These are phyloP conservation scores for Setaria viridis DNA, from an alignment of 202 grass and related monocot genomes.

Conservation along the genomic window DNA sequence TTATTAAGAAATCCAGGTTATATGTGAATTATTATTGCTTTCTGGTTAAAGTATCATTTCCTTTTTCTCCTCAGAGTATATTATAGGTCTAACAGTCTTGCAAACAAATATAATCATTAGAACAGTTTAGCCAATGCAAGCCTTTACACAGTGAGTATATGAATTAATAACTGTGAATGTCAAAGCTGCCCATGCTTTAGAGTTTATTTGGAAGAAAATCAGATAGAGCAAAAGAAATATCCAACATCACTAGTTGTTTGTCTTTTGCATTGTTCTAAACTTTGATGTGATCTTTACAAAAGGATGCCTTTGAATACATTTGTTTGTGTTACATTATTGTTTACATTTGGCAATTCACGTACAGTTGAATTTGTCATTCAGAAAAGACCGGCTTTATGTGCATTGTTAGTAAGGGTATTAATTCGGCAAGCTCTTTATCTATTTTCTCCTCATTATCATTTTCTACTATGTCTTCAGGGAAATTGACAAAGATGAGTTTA, in stretches of 20 bases:
- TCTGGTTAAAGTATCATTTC: too few species aligned
- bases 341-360: constrained; percentile 59
- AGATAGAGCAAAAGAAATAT: too few species aligned
- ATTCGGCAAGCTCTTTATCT: constrained; percentile 39
- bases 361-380: constrained; percentile 56
- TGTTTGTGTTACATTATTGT: constrained; percentile 50
- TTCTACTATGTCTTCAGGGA: constrained; percentile 61
- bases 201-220: too few species aligned
- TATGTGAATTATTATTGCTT: too few species aligned
- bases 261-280: constrained; percentile 23
- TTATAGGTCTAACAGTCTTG: too few species aligned
- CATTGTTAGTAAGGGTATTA: constrained; percentile 59
- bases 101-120: too few species aligned
- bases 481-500: constrained; percentile 96
- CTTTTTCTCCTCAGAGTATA: too few species aligned
- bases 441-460: constrained; percentile 41
- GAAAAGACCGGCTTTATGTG: constrained; percentile 46
- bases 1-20: too few species aligned
- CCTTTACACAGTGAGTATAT: too few species aligned
- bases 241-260: neutral
- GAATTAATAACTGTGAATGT: too few species aligned
- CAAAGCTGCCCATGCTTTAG: too few species aligned
- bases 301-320: constrained; percentile 5
- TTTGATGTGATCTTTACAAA: constrained; percentile 9
- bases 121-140: too few species aligned